Base-by-base conservation (phyloP, 441 rosid species). In the Gossypium trilobum region DNA sequence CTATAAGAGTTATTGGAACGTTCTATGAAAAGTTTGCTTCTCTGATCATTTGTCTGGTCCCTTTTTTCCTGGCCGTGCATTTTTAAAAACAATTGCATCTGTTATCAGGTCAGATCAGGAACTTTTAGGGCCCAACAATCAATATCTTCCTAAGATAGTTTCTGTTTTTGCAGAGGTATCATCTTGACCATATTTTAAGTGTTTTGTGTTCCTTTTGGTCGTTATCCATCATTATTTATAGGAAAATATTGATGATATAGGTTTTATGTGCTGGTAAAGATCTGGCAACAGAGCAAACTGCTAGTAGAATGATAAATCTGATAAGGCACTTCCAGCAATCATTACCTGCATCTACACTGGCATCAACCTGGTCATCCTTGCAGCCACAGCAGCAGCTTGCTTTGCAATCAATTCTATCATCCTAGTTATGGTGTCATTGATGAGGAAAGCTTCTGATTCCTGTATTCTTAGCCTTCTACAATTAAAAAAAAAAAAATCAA, bases 351-450 rank as follows among this genome's bases (percentile, higher is more conserved):
- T 70, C 87, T 27, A 78, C 83, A 0, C 78, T 87, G 2, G 89
- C 89, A 52, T 83, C 88, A 3, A 85, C 85, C 1, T 79, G 90
- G 86, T 83, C 89, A 50, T 84, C 87, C 25, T 68, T 84, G 75
- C 86, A 81, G 77, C 91, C 88, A 19, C 87, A 79, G 60, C 87
- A 80, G 68, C 88, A 83, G 74, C 82, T 82, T 56, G 85, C 77
- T 10, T 57, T 80, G 77, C 88, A 85, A 71, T 79, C 88, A 16
- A 81, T 85, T 68, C 85, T 86, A 67, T 83, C 85, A 44, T 81
- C 86, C 1, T 86, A 82, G 77, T 23, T 27, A 2, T 16, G 20
- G 39, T 16, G 36, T 1, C 17, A 31, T 46, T n/a, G 52, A 63
- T 62, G 9, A 5, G 54, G 31, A 64, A 44, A 42, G 11, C 31